Base-by-base conservation (phyloP, 306 rosid species). In the Rosa rugosa region DNA sequence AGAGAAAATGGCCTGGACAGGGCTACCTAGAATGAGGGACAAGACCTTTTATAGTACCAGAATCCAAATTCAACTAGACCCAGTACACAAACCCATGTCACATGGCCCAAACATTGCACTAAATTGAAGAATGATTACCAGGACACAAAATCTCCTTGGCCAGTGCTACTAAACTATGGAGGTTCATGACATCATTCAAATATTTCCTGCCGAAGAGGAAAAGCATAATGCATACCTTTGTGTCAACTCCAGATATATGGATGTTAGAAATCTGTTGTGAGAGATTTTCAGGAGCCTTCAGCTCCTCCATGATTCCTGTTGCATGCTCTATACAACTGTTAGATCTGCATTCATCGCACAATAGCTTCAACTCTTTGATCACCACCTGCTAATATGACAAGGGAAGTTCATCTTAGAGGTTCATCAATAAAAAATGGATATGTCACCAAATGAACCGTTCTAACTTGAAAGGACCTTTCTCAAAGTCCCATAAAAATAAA, bases 241-340 rank as follows among this genome's bases (percentile, higher is more conserved):
- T 88, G 34, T 77, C 74, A 20, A 80, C 81, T 68, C 86, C 84
- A 64, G 80, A 75, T 72, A 88, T 41, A 16, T 84, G 76, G 38
- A 88, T 76, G 47, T 81, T 73, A 14, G 89, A 81, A 51, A 88
- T 79, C 66, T 78, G 84, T 67, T 88, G 79, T 17, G 91, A 88
- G 14, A 88, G 86, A 75, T 85, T 85, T 75, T 88, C 89, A 25
- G 87, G 86, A 27, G 89, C 89, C 85, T 88, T 85, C 57, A 81
- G 78, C 85, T 81, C 91, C 79, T 88, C 91, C 82, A 88, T 81
- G 75, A 85, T 83, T 71, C 83, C 91, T 8, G 81, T 81, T 51
- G 91, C 91, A 79, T 88, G 89, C 83, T 88, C 91, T 57, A 88
- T 81, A 53, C 91, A 88, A 27, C 84, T 83, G 83, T 85, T 83